phyloP scores from a whole-genome alignment of 2,329 filamentous ascomycete genomes.

The Pleurostoma richardsiae region DNA sequence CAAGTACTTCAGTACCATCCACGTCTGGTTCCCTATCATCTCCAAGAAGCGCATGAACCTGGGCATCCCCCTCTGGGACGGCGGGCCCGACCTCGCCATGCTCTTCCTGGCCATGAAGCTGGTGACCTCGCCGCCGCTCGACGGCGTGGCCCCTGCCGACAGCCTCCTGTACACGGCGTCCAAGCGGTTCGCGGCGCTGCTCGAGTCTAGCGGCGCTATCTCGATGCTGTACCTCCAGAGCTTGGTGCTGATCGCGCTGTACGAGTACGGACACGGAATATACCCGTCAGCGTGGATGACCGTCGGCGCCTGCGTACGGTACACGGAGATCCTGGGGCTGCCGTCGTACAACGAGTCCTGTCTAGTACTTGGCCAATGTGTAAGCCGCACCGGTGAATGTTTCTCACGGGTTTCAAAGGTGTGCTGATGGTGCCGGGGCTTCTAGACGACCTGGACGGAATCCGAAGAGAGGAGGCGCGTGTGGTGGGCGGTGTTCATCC shows the following conservation, averaged over 20 bases:
- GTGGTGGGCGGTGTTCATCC: conserved; percentile 43
- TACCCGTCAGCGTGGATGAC: conserved; percentile 46
- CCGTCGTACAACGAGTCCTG: conserved; percentile 26
- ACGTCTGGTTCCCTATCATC: conserved; percentile 42
- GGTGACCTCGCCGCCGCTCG: conserved; percentile 26
- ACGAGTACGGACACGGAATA: conserved; percentile 42
- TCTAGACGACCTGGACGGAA: conserved; percentile 37
- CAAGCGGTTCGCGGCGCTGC: conserved; percentile 32
- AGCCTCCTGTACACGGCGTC: conserved; percentile 33
- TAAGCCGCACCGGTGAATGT: conserved; percentile 12
- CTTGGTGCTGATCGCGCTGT: conserved; percentile 37
- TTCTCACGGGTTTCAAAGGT: neutral
- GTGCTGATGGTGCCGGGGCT: neutral
- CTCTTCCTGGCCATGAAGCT: conserved; percentile 45
- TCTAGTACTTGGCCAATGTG: conserved; percentile 27
- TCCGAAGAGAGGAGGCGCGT: conserved; percentile 38
- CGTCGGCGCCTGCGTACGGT: conserved; percentile 36
- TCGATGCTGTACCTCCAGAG: conserved; percentile 39
- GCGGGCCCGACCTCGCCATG: conserved; percentile 38
- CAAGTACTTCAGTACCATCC: conserved; percentile 37
- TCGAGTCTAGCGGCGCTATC: conserved; percentile 35
- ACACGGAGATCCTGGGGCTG: conserved; percentile 39
- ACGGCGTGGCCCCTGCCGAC: conserved; percentile 26
- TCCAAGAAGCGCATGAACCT: conserved; percentile 39
- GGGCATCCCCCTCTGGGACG: conserved; percentile 33